Conservation (phyloP, 768 basidiomycete species). For the Boletus reticulatus region DNA sequence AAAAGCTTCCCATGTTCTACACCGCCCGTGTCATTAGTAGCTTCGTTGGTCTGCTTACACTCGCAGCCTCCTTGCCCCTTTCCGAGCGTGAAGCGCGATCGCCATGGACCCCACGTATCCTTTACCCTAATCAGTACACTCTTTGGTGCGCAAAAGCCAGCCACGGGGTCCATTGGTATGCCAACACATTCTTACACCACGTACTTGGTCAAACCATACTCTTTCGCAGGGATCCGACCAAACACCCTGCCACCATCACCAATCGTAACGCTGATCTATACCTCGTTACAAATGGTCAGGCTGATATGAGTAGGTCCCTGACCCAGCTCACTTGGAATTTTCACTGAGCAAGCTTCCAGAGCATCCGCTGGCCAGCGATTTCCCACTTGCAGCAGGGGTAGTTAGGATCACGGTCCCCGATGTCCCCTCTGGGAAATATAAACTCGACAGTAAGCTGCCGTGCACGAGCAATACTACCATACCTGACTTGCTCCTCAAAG, state of each 20-base stretch:
- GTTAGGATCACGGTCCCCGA: slow-evolving; percentile 28
- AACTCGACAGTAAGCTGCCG: slow-evolving; percentile 29
- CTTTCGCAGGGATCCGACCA: slow-evolving; percentile 30
- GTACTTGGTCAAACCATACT: background rate
- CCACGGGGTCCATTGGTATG: slow-evolving; percentile 28
- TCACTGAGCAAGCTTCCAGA: too few relatives aligned
- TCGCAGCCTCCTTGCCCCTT: slow-evolving; percentile 12
- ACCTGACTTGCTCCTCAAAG: slow-evolving; percentile 17
- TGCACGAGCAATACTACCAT: background rate
- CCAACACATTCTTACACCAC: background rate
- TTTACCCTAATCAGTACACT: slow-evolving; percentile 10
- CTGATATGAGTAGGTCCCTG: slow-evolving; percentile 24
- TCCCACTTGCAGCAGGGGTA: slow-evolving; percentile 23
- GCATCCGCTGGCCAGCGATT: too few relatives aligned
- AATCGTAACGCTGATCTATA: slow-evolving; percentile 28
- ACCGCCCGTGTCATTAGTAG: too few relatives aligned
- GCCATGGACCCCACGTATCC: slow-evolving; percentile 27
- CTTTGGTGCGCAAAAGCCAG: background rate
- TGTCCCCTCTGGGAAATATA: slow-evolving; percentile 31
- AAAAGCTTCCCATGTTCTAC: too few relatives aligned
- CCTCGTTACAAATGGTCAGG: slow-evolving; percentile 22
- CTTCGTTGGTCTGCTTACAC: slow-evolving; percentile 9
- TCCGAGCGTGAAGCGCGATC: slow-evolving; percentile 8
- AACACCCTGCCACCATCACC: slow-evolving; percentile 31
- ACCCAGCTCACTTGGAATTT: background rate